These are phyloP conservation scores for Phialophora macrospora DNA, from an alignment of 2,329 filamentous ascomycete genomes.

Conservation along the genomic window DNA sequence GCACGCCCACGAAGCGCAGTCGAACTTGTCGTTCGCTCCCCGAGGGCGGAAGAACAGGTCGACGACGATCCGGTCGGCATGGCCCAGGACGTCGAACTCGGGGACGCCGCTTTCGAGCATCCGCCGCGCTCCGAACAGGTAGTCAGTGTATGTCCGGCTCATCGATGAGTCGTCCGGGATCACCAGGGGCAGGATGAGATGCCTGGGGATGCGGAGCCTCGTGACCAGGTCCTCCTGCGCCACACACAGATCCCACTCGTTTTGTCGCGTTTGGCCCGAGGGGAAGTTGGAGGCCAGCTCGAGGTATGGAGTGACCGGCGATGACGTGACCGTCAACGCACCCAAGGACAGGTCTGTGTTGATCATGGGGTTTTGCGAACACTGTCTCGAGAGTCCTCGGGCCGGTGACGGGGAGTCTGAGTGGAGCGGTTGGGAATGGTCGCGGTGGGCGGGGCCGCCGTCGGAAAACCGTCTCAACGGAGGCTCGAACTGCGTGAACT, in stretches of 20 bases:
- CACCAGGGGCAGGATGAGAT: constrained; percentile 31
- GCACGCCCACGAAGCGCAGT: constrained; percentile 35
- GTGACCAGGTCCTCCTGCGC: constrained; percentile 26
- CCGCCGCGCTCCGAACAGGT: constrained; percentile 28
- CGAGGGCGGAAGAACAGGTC: constrained; percentile 34
- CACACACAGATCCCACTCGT: constrained; percentile 28
- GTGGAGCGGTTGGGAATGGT: not conserved
- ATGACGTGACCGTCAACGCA: not conserved
- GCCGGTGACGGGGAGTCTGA: constrained; percentile 6
- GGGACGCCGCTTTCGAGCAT: constrained; percentile 30
- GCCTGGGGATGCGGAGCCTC: constrained; percentile 27
- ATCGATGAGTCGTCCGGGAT: constrained; percentile 31
- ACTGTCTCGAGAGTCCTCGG: constrained; percentile 2
- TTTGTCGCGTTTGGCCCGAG: not conserved
- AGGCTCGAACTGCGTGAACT: not conserved
- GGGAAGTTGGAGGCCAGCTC: constrained; percentile 12
- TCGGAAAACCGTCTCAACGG: not conserved
- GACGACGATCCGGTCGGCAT: constrained; percentile 20
- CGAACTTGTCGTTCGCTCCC: constrained; percentile 22
- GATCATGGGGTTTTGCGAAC: constrained; percentile 3
- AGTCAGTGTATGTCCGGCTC: constrained; percentile 33
- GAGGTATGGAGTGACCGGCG: constrained; percentile 18
- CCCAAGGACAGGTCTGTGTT: constrained; percentile 17
- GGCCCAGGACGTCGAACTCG: constrained; percentile 18
- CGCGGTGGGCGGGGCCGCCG: not conserved